phyloP scores from a whole-genome alignment of 495 filamentous ascomycete genomes.

The Podospora appendiculata region DNA sequence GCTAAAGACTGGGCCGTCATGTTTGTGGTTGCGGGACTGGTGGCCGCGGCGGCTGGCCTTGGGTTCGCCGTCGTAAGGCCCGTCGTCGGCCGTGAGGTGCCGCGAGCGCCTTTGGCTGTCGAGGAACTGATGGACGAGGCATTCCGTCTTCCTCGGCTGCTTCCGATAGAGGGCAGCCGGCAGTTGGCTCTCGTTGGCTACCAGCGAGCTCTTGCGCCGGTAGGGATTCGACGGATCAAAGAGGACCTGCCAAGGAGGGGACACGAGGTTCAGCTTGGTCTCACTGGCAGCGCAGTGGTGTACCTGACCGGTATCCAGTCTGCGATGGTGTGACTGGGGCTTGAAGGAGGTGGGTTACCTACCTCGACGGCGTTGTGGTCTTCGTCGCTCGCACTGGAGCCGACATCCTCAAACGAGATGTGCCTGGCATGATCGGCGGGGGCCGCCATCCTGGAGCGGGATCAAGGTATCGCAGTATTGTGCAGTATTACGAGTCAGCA shows the following conservation, averaged over 20 bases:
- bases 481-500: too few species aligned
- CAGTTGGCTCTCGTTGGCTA: slow-evolving; percentile 44
- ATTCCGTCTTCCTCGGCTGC: slow-evolving; percentile 47
- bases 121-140: slow-evolving; percentile 78
- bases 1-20: slow-evolving; percentile 3
- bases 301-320: too few species aligned
- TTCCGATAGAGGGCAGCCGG: slow-evolving; percentile 21
- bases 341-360: neutral
- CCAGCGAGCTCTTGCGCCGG: slow-evolving; percentile 80
- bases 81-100: neutral
- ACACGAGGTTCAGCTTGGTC: neutral
- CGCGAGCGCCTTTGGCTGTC: slow-evolving; percentile 37
- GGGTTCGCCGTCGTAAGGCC: neutral
- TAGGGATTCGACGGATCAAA: slow-evolving; percentile 65
- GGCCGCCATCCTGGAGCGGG: neutral
- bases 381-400: slow-evolving; percentile 32
- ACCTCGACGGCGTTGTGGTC: slow-evolving; percentile 37
- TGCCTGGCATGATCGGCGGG: neutral
- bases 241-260: slow-evolving; percentile 48
- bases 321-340: neutral
- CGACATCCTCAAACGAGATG: slow-evolving; percentile 4
- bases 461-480: too few species aligned
- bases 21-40: slow-evolving; percentile 11
- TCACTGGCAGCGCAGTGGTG: neutral
- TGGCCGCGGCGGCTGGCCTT: too few species aligned